Base-by-base conservation (phyloP, 2,329 filamentous ascomycete species). In the Aureobasidium uvarum region DNA sequence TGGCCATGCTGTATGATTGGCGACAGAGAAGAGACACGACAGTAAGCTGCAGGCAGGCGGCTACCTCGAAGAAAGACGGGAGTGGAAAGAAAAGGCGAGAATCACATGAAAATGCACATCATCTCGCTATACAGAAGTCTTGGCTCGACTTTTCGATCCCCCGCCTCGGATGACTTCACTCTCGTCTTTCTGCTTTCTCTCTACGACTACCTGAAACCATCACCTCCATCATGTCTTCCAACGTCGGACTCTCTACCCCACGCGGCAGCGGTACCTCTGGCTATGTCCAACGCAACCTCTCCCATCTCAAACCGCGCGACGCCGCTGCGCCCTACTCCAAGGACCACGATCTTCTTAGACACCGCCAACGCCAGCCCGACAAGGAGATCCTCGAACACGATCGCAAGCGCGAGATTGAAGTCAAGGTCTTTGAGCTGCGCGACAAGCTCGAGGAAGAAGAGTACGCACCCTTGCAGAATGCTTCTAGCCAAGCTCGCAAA, bases 211-310 rank as follows among this genome's bases (percentile, higher is more conserved):
- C 13, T 14, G 5, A 18, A 23, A 41, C 14, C 20, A 16, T 39
- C 43, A 23, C 28, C 18, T 48, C 4, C 41, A 66, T 36, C 39
- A 98, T 98, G 95, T 95, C 93, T 67, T 92, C 95, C 70, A 99
- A 99, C 81, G 95, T 99, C 74, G 96, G 95, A 66, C 91, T 99
- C 72, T 88, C 89, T 66, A 99, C 95, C 5, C 95, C 95, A 3
- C 89, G 95, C 73, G 95, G 95, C 71, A 96, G 91, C 75, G 95
- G 95, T 55, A 99, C 95, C 66, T 98, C 94, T 0, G 95, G 95
- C 75, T 98, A 98, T 77, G 94, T 99, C 65, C 94, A 98, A 79
- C 91, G 92, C 77, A 99, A 98, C 81, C 86, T 92, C 41, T 95
- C 95, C 20, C 88, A 94, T 75, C 87, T 97, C 71, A 87, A 85